These are phyloP conservation scores for Fragaria iinumae DNA, from an alignment of 306 rosid species.

Conservation along the genomic window DNA sequence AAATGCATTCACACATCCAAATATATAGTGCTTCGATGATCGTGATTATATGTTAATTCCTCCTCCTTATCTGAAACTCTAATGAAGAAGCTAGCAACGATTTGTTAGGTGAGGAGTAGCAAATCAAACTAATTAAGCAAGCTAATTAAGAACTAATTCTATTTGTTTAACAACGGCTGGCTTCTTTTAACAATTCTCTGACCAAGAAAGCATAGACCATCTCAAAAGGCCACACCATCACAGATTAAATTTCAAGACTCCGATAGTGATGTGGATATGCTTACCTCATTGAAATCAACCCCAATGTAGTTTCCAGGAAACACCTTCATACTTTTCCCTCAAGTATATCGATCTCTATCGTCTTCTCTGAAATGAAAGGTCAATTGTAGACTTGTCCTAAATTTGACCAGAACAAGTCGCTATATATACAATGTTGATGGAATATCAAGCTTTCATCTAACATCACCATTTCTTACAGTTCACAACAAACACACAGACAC, in stretches of 20 bases:
- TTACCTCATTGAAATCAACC: slow-evolving; percentile 21
- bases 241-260: slow-evolving; percentile 19
- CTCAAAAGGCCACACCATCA: slow-evolving; percentile 26
- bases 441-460: background rate
- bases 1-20: background rate
- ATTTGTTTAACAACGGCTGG: background rate
- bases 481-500: background rate
- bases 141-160: background rate
- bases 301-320: slow-evolving; percentile 52
- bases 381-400: slow-evolving; percentile 40
- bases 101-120: background rate
- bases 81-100: background rate
- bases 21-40: background rate
- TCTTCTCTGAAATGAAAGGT: slow-evolving; percentile 32
- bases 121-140: background rate
- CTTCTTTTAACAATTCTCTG: slow-evolving; percentile 32
- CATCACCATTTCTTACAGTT: background rate
- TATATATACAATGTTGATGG: slow-evolving; percentile 5
- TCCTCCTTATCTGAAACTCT: background rate
- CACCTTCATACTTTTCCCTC: slow-evolving; percentile 27
- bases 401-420: slow-evolving; percentile 33
- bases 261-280: slow-evolving; percentile 18
- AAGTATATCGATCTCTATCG: slow-evolving; percentile 18
- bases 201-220: slow-evolving; percentile 34
- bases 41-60: background rate